Evolutionary conservation across 441 rosid species (phyloP), one percentile per base, ranked within the genome.

Genomic region (Codiaeum variegatum): DNA sequence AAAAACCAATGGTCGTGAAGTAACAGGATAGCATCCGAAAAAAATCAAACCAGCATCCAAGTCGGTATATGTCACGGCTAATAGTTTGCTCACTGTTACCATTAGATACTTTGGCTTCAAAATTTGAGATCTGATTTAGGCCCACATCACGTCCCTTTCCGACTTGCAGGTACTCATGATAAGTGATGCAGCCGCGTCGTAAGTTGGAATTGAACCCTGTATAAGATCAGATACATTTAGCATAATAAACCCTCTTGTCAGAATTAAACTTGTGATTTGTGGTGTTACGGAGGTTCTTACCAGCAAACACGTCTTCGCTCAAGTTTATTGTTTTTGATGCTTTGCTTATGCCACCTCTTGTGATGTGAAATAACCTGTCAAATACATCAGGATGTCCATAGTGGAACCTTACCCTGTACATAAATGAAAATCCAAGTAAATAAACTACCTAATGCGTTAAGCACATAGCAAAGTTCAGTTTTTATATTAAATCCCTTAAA

Each of bases 141-240:
- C 97, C 99, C 56, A 93, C 99, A 56, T 96, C 98, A 66, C 98
- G 98, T 66, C 99, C 99, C 82, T 96, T 96, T 61, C 99, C 99
- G 67, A 96, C 97, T 88, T 96, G 98, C 66, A 93, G 77, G 74
- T 96, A 93, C 83, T 96, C 99, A 21, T 89, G 94, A 82, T 91
- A 91, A 32, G 93, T 86, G 78, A 93, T 79, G 73, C 84, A 88
- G 75, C 99, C 99, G 32, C 91, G 87, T 66, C 99, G 78, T 71
- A 93, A 69, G 31, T 87, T 93, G 68, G 92, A 85, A 79, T 93
- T 96, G 69, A 87, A 96, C 77, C 98, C 98, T 96, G 78, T 16
- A 75, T 2, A 29, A 71, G 4, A 65, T 64, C 62, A 75, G 67
- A 82, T 52, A 60, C 44, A 56, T 71, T 67, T 65, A 75, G 75